Percentiles rank a stretch among this genome's conserved stretches.
Evolutionary conservation across 768 basidiomycete genomes (phyloP).

Genomic region (Paxillus involutus): DNA sequence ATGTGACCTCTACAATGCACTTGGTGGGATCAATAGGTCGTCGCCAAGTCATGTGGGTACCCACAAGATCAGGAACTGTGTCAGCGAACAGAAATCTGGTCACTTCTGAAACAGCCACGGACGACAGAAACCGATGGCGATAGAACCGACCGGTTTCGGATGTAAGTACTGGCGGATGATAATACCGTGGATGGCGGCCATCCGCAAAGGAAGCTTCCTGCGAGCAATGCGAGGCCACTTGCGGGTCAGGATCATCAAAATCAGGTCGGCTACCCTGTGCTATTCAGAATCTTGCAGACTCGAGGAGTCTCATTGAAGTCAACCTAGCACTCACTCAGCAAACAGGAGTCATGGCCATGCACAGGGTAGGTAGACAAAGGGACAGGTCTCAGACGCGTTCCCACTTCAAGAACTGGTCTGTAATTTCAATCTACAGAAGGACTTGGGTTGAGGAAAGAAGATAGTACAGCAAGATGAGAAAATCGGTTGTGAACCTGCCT

Average conservation of each 20-base stretch:
- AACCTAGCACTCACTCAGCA: conserved; percentile 4
- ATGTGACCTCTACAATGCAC: too few relatives aligned
- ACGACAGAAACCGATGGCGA: neutral
- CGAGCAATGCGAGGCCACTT: too few relatives aligned
- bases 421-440: conserved; percentile 33
- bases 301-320: neutral
- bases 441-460: conserved; percentile 34
- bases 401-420: conserved; percentile 22
- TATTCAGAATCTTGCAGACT: conserved; percentile 4
- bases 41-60: too few relatives aligned
- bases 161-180: too few relatives aligned
- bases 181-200: too few relatives aligned
- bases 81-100: neutral
- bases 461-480: conserved; percentile 28
- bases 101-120: conserved; percentile 9
- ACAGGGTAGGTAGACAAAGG: neutral
- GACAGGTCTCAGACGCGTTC: conserved; percentile 7
- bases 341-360: neutral
- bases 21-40: too few relatives aligned
- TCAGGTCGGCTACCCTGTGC: neutral
- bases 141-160: too few relatives aligned
- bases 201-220: too few relatives aligned
- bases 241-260: too few relatives aligned
- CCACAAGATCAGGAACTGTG: neutral
- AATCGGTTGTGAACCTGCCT: conserved; percentile 41